phyloP scores from a whole-genome alignment of 129 eudicot species.

The Flaveria ramosissima region DNA sequence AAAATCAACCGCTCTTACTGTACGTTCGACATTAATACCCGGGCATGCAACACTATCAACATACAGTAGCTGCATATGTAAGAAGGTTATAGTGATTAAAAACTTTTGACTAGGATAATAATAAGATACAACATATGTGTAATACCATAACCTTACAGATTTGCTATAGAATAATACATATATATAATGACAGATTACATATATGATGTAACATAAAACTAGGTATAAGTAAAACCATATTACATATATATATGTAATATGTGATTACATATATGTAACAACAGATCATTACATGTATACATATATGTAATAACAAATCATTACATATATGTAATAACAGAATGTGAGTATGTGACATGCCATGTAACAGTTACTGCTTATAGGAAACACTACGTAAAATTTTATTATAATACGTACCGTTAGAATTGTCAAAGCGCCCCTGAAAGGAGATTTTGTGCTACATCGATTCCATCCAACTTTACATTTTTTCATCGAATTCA shows the following conservation, averaged over 20 bases:
- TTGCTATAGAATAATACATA: too few species aligned
- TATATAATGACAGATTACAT: too few species aligned
- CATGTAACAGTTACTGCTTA: not conserved
- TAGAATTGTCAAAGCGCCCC: not conserved
- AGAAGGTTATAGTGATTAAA: too few species aligned
- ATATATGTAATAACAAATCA: not conserved
- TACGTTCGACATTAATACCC: not conserved
- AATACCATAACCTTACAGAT: too few species aligned
- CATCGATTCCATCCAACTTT: not conserved
- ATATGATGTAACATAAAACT: too few species aligned
- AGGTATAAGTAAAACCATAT: too few species aligned
- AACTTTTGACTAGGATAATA: too few species aligned
- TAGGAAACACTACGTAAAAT: not conserved
- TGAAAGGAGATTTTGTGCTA: not conserved
- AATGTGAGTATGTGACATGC: not conserved
- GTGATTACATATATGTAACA: not conserved
- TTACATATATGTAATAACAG: not conserved
- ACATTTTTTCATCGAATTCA: not conserved
- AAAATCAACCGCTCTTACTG: not conserved
- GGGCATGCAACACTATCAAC: not conserved
- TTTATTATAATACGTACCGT: not conserved
- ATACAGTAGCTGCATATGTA: not conserved
- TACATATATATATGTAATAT: not conserved
- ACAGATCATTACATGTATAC: not conserved
- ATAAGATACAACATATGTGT: too few species aligned